phyloP scores from a whole-genome alignment of 495 filamentous ascomycete genomes.

The Lindgomyces ingoldianus region DNA sequence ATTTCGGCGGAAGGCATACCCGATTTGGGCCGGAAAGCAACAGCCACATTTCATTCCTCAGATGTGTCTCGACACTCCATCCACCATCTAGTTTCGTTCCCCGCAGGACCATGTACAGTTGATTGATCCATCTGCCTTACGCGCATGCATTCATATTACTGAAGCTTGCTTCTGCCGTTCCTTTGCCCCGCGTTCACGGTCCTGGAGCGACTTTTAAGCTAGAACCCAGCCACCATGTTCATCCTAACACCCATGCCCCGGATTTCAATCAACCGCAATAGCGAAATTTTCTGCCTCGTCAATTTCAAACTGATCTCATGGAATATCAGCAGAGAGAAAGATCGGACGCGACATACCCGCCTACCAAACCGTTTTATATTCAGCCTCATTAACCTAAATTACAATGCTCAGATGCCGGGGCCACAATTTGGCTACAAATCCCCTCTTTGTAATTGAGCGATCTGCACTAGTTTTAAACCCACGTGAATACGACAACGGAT shows the following conservation, averaged over 20 bases:
- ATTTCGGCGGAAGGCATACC: slow-evolving; percentile 7
- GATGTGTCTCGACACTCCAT: too few relatives aligned
- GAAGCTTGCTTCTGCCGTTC: neutral
- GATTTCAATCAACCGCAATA: neutral
- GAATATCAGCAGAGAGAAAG: neutral
- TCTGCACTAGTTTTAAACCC: slow-evolving; percentile 2
- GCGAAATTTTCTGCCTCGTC: neutral
- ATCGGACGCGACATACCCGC: neutral
- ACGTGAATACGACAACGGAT: slow-evolving; percentile 9
- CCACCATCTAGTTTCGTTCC: too few relatives aligned
- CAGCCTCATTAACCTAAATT: neutral
- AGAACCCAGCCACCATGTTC: neutral
- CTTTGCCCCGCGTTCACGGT: slow-evolving; percentile 9
- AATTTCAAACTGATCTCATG: neutral
- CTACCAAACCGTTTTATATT: neutral
- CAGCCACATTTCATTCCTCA: neutral
- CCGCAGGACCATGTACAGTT: too few relatives aligned
- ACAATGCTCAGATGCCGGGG: neutral
- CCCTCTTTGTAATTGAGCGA: neutral
- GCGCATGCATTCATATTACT: too few relatives aligned
- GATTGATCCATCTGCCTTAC: too few relatives aligned
- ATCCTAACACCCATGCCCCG: neutral
- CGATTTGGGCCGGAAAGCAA: neutral
- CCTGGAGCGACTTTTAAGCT: too few relatives aligned
- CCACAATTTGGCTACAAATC: neutral